phyloP scores from a whole-genome alignment of 2,329 filamentous ascomycete species.

The Leptoxyphium fumago region DNA sequence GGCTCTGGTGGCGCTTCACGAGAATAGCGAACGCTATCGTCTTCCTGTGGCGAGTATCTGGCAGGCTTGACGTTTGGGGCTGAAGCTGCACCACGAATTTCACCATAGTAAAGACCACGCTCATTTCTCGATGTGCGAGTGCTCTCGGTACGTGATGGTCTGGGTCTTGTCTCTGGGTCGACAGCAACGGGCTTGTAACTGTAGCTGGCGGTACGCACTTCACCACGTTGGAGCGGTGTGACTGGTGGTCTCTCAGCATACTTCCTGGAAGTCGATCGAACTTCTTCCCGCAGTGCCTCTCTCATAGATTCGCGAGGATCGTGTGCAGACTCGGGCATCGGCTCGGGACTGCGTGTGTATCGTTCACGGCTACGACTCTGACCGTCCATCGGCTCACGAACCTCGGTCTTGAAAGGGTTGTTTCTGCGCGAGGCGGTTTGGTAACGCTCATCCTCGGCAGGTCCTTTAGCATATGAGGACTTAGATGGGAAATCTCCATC shows the following conservation, averaged over 20 bases:
- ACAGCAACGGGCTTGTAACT: background rate
- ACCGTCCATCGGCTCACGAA: background rate
- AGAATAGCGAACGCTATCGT: background rate
- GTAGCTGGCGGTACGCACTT: background rate
- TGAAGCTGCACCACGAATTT: background rate
- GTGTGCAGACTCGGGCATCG: background rate
- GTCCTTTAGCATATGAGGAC: background rate
- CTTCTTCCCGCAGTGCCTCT: background rate
- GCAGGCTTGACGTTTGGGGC: background rate
- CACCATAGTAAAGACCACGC: background rate
- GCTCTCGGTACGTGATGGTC: background rate
- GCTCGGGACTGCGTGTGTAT: background rate
- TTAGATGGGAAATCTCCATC: background rate
- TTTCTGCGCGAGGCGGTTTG: background rate
- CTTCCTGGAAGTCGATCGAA: background rate
- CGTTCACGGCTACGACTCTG: background rate
- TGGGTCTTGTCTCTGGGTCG: background rate
- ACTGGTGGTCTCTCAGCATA: background rate
- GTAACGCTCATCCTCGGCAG: background rate
- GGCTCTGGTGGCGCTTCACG: too few species aligned
- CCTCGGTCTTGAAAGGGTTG: background rate
- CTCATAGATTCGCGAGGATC: too few species aligned
- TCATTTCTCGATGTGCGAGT: background rate
- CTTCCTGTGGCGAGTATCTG: background rate
- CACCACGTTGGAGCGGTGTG: background rate